Evolutionary conservation across 164 flowering plant genomes (phyloP).

Genomic region (Vitis rupestris): DNA sequence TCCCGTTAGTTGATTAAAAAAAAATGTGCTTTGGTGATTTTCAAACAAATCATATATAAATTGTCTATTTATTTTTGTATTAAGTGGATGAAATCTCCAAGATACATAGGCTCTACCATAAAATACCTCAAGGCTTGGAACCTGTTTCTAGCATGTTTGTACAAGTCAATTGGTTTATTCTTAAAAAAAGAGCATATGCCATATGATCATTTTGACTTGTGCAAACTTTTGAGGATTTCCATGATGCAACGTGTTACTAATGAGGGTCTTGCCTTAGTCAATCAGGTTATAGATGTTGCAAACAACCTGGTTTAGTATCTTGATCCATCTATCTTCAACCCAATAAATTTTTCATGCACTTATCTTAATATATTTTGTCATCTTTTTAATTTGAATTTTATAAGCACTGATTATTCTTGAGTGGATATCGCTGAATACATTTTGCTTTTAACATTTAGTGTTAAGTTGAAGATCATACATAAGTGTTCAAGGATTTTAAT

Average conservation of each 20-base stretch:
- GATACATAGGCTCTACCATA: conserved; percentile 23
- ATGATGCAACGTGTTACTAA: conserved; percentile 27
- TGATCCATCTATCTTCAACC: too few species aligned
- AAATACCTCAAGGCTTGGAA: conserved; percentile 21
- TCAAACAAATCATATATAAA: too few species aligned
- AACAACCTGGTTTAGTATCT: conserved; percentile 3
- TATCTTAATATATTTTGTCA: too few species aligned
- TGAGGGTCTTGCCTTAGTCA: conserved; percentile 32
- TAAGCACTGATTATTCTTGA: too few species aligned
- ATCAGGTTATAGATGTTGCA: conserved; percentile 31
- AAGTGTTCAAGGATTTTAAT: too few species aligned
- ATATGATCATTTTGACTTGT: background rate
- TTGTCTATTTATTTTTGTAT: background rate
- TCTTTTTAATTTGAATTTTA: too few species aligned
- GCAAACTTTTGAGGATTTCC: background rate
- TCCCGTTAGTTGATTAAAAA: too few species aligned
- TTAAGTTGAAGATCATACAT: too few species aligned
- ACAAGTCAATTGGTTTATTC: conserved; percentile 10
- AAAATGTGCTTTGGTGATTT: too few species aligned
- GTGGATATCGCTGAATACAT: too few species aligned
- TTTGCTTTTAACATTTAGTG: too few species aligned
- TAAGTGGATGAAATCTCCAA: conserved; percentile 27
- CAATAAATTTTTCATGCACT: too few species aligned
- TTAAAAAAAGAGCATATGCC: background rate
- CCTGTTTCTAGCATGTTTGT: conserved; percentile 27